phyloP scores from a whole-genome alignment of 2,329 filamentous ascomycete genomes.

The Fusarium ambrosium region DNA sequence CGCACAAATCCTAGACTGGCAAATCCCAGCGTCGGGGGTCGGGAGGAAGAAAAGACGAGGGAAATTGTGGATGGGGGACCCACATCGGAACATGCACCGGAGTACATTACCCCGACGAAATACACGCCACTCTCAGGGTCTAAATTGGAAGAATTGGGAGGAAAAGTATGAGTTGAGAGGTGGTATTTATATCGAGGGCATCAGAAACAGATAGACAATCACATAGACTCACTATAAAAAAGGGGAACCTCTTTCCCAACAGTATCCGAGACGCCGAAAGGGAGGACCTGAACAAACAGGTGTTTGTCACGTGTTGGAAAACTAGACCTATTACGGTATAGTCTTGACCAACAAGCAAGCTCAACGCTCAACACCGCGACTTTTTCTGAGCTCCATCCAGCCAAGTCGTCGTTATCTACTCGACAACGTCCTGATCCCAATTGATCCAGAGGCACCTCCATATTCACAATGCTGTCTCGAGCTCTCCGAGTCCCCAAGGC shows the following conservation, averaged over 20 bases:
- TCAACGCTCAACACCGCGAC: slow-evolving; percentile 60
- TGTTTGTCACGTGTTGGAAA: slow-evolving; percentile 38
- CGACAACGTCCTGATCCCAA: slow-evolving; percentile 49
- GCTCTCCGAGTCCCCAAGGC: slow-evolving; percentile 73
- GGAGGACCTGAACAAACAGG: slow-evolving; percentile 74
- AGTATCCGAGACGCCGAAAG: slow-evolving; percentile 77
- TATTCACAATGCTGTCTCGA: slow-evolving; percentile 76
- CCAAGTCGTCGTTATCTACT: slow-evolving; percentile 50
- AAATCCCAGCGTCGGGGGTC: slow-evolving; percentile 41
- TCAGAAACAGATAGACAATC: not conserved
- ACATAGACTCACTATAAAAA: not conserved
- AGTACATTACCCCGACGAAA: slow-evolving; percentile 40
- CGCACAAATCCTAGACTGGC: slow-evolving; percentile 20
- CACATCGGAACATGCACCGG: slow-evolving; percentile 34
- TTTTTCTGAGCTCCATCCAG: slow-evolving; percentile 58
- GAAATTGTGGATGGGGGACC: slow-evolving; percentile 35
- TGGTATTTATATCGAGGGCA: slow-evolving; percentile 80
- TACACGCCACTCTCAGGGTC: slow-evolving; percentile 20
- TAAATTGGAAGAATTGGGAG: not conserved
- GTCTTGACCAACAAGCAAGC: slow-evolving; percentile 56
- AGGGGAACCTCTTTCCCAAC: not conserved
- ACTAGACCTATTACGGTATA: slow-evolving; percentile 49
- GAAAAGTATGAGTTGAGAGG: not conserved
- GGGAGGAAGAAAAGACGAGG: slow-evolving; percentile 45
- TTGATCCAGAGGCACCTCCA: slow-evolving; percentile 51